phyloP scores from a whole-genome alignment of 768 basidiomycete species.

The Russula foetens region DNA sequence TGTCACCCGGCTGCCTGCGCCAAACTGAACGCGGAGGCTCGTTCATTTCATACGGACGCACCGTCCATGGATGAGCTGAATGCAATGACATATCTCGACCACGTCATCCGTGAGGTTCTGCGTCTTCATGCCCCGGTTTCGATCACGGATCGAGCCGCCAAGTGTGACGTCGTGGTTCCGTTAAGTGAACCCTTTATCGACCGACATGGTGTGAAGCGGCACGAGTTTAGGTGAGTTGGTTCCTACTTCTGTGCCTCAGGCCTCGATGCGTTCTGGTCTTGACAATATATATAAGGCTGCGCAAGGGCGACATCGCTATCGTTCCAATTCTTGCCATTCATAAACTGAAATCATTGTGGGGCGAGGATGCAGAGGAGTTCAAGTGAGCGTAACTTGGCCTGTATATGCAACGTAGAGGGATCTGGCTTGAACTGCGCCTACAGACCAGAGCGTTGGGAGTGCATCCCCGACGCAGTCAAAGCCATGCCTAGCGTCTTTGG shows the following conservation, averaged over 20 bases:
- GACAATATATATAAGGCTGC: not conserved
- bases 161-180: constrained; percentile 17
- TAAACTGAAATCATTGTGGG: constrained; percentile 17
- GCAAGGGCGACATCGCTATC: constrained; percentile 9
- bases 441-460: constrained; percentile 22
- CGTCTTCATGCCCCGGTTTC: constrained; percentile 19
- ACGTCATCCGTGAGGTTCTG: constrained; percentile 11
- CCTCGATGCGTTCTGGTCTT: not conserved
- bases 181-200: constrained; percentile 17
- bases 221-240: constrained; percentile 16
- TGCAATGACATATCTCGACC: constrained; percentile 55
- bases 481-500: constrained; percentile 13
- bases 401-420: not conserved
- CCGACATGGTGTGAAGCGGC: constrained; percentile 13
- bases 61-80: constrained; percentile 66
- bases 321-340: constrained; percentile 14
- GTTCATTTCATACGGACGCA: constrained; percentile 41
- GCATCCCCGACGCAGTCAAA: constrained; percentile 6
- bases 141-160: constrained; percentile 3
- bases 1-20: constrained; percentile 41
- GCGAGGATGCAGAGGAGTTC: constrained; percentile 23
- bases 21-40: constrained; percentile 51
- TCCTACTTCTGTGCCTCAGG: not conserved
- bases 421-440: not conserved
- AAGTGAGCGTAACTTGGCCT: constrained; percentile 16